phyloP scores from a whole-genome alignment of 148 eudicot species.

The Pharnaceum exiguum region DNA sequence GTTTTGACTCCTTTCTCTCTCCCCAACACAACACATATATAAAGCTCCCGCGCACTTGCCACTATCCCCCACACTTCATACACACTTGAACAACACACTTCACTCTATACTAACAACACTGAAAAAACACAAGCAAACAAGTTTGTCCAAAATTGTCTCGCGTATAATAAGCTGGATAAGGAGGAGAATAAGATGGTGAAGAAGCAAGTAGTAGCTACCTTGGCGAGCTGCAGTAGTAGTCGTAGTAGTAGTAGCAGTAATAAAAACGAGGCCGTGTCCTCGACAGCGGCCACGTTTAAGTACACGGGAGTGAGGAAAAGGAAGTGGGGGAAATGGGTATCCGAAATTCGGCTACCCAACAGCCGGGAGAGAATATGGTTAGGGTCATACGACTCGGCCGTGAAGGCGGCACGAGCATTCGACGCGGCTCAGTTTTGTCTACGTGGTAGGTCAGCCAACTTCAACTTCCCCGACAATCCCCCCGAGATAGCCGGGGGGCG shows the following conservation, averaged over 20 bases:
- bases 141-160: neutral
- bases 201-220: neutral
- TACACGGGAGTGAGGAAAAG: constrained; percentile 80
- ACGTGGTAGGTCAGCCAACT: constrained; percentile 62
- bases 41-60: neutral
- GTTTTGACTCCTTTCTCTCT: constrained; percentile 16
- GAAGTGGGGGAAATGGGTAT: constrained; percentile 93
- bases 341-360: constrained; percentile 77
- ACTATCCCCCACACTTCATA: neutral
- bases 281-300: constrained; percentile 12
- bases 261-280: neutral
- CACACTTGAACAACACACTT: neutral
- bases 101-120: neutral
- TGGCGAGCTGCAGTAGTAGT: neutral
- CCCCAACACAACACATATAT: neutral
- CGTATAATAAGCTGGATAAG: neutral
- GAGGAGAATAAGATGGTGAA: neutral
- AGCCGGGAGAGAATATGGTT: constrained; percentile 87
- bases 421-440: constrained; percentile 85
- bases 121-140: neutral
- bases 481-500: constrained; percentile 45
- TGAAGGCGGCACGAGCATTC: constrained; percentile 84
- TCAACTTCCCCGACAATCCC: constrained; percentile 72
- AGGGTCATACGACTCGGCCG: constrained; percentile 60
- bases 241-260: neutral